Base-by-base conservation (phyloP, 208 protist species). In the Acanthamoeba castellanii region DNA sequence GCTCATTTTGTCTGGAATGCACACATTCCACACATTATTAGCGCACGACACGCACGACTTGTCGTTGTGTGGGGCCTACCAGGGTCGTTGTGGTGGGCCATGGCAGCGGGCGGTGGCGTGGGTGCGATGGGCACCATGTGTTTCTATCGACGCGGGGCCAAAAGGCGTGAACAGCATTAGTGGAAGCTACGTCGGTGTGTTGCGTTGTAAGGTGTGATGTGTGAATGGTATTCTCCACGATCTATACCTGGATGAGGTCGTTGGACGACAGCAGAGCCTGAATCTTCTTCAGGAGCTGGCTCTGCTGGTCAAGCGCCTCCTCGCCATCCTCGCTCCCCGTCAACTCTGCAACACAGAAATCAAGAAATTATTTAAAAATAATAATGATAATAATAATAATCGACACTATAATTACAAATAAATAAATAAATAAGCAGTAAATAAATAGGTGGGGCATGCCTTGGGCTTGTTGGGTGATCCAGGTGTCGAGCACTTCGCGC, bases 161-260 rank as follows among this genome's bases (percentile, higher is more conserved):
- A 2, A 22, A 25, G 20, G 6, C 3, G 16, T 25, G 11, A 61
- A 61, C 55, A 61, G 20, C 55, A 5, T 61, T 22, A 61, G 55
- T 5, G 20, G 55, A 22, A 61, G 2, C 37, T 42, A 3, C 37
- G 37, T 3, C 37, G 61, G 22, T n/a, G 1, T 68, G 22, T 68
- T 1, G 22, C 22, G 61, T n/a, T 7, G 5, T 68, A n/a, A 27
- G 3, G 22, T 5, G 5, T 34, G 30, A n/a, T n/a, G n/a, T n/a
- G n/a, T n/a, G n/a, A n/a, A n/a, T n/a, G n/a, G n/a, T n/a, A n/a
- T n/a, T n/a, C n/a, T n/a, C n/a, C n/a, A n/a, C n/a, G n/a, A n/a
- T n/a, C n/a, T n/a, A n/a, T 72, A 78, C 70, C 70, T 82, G 74
- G 42, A 82, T 82, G 20, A 82, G 74, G 37, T 82, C 74, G 30